Percentiles rank a stretch among this genome's conserved stretches.
Conservation (phyloP, 345 rosid species). For the Sisymbrium altissimum region DNA sequence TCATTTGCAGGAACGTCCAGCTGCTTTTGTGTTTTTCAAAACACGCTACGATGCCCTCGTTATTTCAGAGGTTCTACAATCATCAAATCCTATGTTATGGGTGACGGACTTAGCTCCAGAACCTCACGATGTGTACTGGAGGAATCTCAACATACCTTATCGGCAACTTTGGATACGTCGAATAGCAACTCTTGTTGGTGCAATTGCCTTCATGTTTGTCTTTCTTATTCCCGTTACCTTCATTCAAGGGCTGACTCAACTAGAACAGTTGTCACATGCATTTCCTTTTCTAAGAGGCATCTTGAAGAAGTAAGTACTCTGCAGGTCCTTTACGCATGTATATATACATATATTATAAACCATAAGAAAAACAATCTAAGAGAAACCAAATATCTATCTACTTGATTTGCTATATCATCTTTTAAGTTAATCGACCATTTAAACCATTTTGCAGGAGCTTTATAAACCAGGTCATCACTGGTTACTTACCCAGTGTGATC, state of each 20-base stretch:
- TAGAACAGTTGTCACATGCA: constrained; percentile 49
- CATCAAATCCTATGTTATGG: constrained; percentile 94
- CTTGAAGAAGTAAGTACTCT: constrained; percentile 54
- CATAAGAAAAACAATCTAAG: not conserved
- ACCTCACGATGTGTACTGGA: constrained; percentile 87
- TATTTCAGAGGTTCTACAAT: constrained; percentile 69
- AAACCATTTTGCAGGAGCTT: constrained; percentile 46
- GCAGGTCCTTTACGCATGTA: not conserved
- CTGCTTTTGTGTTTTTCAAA: constrained; percentile 89
- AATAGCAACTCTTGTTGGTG: constrained; percentile 55
- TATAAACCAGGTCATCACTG: constrained; percentile 66
- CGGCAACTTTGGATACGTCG: constrained; percentile 84
- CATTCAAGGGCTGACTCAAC: constrained; percentile 84
- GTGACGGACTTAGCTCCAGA: constrained; percentile 85
- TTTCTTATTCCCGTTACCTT: constrained; percentile 79
- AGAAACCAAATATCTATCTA: not conserved
- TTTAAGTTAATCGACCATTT: not conserved
- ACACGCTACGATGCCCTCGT: constrained; percentile 75
- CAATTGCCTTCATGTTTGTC: constrained; percentile 67
- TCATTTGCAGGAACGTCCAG: constrained; percentile 66
- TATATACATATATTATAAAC: not conserved
- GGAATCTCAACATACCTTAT: constrained; percentile 76
- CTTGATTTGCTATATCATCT: not conserved
- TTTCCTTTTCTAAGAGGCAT: constrained; percentile 70
- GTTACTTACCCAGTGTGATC: constrained; percentile 92